These are phyloP conservation scores for Massarina eburnea DNA, from an alignment of 2,329 filamentous ascomycete genomes.

Conservation along the genomic window DNA sequence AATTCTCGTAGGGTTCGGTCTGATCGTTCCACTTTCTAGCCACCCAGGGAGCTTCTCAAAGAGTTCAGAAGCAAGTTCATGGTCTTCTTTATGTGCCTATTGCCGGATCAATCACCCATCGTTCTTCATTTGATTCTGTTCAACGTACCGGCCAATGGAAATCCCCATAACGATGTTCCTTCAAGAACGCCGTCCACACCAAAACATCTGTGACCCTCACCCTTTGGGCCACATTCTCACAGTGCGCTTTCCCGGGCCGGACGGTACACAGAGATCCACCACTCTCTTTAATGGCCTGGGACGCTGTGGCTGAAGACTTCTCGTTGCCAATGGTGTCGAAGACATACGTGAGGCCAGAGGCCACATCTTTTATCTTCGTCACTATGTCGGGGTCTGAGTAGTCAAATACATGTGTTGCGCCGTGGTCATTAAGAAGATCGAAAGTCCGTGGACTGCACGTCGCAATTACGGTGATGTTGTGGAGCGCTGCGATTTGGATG, in stretches of 20 bases:
- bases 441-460: constrained; percentile 19
- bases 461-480: constrained; percentile 12
- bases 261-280: constrained; percentile 46
- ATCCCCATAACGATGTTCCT: constrained; percentile 41
- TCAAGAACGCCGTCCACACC: constrained; percentile 49
- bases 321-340: constrained; percentile 50
- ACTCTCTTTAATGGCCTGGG: constrained; percentile 27
- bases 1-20: constrained; percentile 38
- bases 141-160: constrained; percentile 43
- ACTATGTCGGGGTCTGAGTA: constrained; percentile 48
- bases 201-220: constrained; percentile 46
- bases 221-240: constrained; percentile 35
- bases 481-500: constrained; percentile 19
- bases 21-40: constrained; percentile 39
- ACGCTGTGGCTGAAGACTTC: constrained; percentile 39
- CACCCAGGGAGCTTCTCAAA: constrained; percentile 41
- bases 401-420: constrained; percentile 35
- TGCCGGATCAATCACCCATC: neutral
- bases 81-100: constrained; percentile 40
- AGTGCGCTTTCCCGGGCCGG: constrained; percentile 45
- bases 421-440: constrained; percentile 13
- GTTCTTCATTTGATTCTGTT: neutral
- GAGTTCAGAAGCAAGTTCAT: constrained; percentile 41
- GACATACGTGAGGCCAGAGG: constrained; percentile 28
- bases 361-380: constrained; percentile 41